Conservation (phyloP, 441 rosid genomes). For the Sinapis alba region DNA sequence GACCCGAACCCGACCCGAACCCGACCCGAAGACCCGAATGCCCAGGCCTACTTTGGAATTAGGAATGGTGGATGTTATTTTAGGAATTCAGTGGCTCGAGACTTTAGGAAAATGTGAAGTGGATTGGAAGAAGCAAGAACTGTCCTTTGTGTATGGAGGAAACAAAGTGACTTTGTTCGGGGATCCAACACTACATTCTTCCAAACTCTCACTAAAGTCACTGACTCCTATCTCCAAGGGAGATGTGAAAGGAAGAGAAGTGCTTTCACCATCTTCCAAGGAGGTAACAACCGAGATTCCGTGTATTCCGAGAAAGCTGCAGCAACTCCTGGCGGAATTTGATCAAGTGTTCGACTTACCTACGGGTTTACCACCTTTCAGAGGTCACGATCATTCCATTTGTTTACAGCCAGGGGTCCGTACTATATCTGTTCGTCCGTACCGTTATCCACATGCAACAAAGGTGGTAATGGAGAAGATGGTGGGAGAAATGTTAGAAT, state of each 20-base stretch:
- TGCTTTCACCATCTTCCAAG: background rate
- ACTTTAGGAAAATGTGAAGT: background rate
- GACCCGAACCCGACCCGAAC: too few species aligned
- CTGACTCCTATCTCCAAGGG: background rate
- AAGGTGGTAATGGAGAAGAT: background rate
- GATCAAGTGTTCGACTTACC: background rate
- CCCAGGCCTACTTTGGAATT: background rate
- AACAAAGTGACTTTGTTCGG: background rate
- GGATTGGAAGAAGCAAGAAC: background rate
- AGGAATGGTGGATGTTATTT: background rate
- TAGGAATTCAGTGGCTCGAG: background rate
- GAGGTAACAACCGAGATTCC: background rate
- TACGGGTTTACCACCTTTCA: background rate
- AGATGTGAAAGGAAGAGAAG: background rate
- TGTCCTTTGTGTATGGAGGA: background rate
- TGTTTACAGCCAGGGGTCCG: background rate
- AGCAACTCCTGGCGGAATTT: background rate
- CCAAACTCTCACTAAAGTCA: background rate
- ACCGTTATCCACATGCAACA: background rate
- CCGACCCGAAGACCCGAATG: too few species aligned
- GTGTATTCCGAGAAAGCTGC: background rate
- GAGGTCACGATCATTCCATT: background rate
- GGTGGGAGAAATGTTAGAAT: background rate
- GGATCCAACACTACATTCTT: background rate
- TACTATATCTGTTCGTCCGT: background rate